Conservation (phyloP, 306 rosid genomes). For the Lathyrus tuberosus region DNA sequence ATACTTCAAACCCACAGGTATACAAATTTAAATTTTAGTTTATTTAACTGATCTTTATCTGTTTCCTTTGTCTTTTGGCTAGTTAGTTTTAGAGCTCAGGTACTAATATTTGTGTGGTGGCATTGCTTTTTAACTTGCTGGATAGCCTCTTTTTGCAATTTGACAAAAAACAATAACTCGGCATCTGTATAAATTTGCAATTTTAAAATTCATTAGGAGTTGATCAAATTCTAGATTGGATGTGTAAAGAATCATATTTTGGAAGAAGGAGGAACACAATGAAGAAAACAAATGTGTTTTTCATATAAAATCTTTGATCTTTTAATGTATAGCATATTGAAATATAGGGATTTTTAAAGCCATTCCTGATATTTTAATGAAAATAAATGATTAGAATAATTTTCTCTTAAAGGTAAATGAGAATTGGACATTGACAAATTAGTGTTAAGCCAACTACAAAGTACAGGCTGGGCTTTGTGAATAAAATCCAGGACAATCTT, state of each 20-base stretch:
- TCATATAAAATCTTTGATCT: conserved; percentile 24
- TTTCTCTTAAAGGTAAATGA: not conserved
- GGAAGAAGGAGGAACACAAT: conserved; percentile 12
- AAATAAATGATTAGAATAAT: conserved; percentile 12
- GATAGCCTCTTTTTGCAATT: conserved; percentile 31
- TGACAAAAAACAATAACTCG: conserved; percentile 18
- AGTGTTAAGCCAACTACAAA: conserved; percentile 21
- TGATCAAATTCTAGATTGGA: conserved; percentile 24
- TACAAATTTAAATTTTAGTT: conserved; percentile 25
- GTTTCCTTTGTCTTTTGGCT: conserved; percentile 31
- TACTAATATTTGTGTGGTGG: conserved; percentile 21
- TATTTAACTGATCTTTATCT: conserved; percentile 11
- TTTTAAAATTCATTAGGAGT: conserved; percentile 24
- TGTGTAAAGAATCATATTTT: conserved; percentile 24
- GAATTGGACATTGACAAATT: conserved; percentile 25
- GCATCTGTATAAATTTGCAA: conserved; percentile 23
- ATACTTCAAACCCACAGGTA: conserved; percentile 84
- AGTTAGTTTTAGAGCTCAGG: conserved; percentile 13
- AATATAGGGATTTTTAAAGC: conserved; percentile 27
- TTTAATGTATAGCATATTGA: conserved; percentile 22
- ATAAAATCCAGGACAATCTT: conserved; percentile 11
- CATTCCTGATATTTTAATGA: conserved; percentile 2
- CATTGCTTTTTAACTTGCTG: conserved; percentile 34
- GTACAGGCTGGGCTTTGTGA: conserved; percentile 19
- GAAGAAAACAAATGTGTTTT: conserved; percentile 22